Conservation (phyloP, 768 basidiomycete species). For the Brasilioporus rufonigricans region DNA sequence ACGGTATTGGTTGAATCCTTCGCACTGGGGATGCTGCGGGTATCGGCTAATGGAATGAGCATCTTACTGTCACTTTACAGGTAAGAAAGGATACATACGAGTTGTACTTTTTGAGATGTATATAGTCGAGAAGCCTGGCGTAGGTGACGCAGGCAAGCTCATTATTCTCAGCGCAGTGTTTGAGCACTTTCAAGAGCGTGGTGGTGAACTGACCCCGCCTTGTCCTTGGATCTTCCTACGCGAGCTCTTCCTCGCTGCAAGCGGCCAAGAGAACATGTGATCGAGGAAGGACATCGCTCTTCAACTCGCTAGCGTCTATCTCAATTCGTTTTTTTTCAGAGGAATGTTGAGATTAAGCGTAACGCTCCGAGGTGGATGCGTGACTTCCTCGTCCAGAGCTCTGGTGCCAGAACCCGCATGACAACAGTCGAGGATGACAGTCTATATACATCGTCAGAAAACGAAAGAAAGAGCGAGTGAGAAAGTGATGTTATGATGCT, state of each 20-base stretch:
- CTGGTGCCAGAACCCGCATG: slow-evolving; percentile 40
- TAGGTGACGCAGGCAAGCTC: slow-evolving; percentile 31
- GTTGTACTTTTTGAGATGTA: slow-evolving; percentile 9
- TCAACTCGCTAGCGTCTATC: slow-evolving; percentile 10
- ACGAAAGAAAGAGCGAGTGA: background rate
- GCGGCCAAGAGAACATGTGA: slow-evolving; percentile 46
- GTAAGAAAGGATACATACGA: background rate
- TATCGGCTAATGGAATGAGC: background rate
- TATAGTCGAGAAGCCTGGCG: slow-evolving; percentile 14
- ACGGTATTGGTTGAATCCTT: slow-evolving; percentile 20
- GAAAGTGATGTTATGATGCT: slow-evolving; percentile 22
- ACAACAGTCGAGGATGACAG: slow-evolving; percentile 48
- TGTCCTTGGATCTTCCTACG: slow-evolving; percentile 19
- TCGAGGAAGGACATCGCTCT: slow-evolving; percentile 17
- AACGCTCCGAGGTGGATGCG: slow-evolving; percentile 7
- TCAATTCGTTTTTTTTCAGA: slow-evolving; percentile 20
- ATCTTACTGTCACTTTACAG: background rate
- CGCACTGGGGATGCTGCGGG: slow-evolving; percentile 30
- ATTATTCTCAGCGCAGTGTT: background rate
- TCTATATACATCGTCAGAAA: slow-evolving; percentile 27
- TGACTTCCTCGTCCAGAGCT: background rate
- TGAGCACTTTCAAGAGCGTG: slow-evolving; percentile 20
- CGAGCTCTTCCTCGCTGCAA: slow-evolving; percentile 36
- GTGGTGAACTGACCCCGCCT: slow-evolving; percentile 26
- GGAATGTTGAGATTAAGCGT: slow-evolving; percentile 2